A percentile compares a stretch with the other conserved stretches of the same genome.
phyloP scores from a whole-genome alignment of 768 basidiomycete genomes.

The Megacollybia marginata region DNA sequence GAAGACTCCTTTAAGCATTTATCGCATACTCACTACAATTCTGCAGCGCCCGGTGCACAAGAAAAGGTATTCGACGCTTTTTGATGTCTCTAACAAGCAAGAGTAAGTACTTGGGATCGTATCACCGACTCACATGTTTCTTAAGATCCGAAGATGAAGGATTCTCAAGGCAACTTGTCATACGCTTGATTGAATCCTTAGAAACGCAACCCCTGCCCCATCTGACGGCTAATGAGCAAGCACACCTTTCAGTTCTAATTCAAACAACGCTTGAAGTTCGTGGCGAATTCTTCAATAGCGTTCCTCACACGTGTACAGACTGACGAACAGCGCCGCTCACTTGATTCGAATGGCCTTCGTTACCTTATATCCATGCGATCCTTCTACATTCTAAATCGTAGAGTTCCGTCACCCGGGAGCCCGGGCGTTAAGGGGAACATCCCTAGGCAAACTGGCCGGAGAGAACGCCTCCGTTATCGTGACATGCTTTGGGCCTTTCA shows the following conservation, averaged over 20 bases:
- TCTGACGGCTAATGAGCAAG: constrained; percentile 73
- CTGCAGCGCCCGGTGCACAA: constrained; percentile 11
- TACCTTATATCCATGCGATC: constrained; percentile 91
- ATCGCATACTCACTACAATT: background rate
- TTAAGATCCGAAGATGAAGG: constrained; percentile 41
- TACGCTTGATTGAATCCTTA: constrained; percentile 53
- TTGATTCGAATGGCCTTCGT: constrained; percentile 88
- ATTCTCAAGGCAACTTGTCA: constrained; percentile 57
- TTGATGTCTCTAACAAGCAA: constrained; percentile 30
- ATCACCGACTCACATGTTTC: constrained; percentile 5
- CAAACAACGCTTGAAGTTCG: constrained; percentile 85
- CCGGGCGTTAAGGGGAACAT: constrained; percentile 34
- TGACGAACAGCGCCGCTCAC: constrained; percentile 82
- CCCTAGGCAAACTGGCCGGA: constrained; percentile 43
- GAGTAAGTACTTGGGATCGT: too few relatives aligned
- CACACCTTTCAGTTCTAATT: constrained; percentile 76
- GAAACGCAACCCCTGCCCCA: constrained; percentile 61
- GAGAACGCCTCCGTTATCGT: constrained; percentile 80
- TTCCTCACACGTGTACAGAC: constrained; percentile 38
- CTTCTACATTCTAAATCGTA: constrained; percentile 77
- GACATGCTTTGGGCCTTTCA: constrained; percentile 98
- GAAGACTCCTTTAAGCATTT: too few relatives aligned
- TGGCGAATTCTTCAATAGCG: background rate
- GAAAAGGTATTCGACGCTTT: constrained; percentile 47
- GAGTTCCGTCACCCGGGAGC: constrained; percentile 43